Evolutionary conservation across 768 basidiomycete genomes (phyloP), one percentile per base, ranked within the genome.

Genomic region (Suillus spraguei): DNA sequence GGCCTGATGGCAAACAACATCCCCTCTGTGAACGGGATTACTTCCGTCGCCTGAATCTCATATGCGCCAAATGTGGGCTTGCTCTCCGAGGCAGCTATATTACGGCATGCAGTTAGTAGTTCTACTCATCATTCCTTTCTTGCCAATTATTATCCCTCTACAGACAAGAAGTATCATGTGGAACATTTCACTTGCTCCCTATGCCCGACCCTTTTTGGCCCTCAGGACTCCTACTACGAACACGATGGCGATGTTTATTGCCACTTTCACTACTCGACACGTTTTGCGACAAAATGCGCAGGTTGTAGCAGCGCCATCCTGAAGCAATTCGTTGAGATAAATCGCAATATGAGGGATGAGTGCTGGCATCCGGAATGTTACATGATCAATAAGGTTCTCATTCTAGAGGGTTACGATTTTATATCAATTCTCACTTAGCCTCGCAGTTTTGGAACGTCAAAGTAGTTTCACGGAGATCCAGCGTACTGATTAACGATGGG

Each of bases 311-410:
- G 90, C 64, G 97, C 97, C 20, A 99, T 99, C 66, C 80, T 99
- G 68, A 99, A 99, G 80, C 97, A 99, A 77, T 99, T 98, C 72
- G 97, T 99, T 65, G 97, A 99, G 80, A 98, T 99, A 78, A 99
- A 99, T 72, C 87, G 97, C 64, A 99, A 99, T 78, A 94, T 92
- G 85, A 85, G 90, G 67, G 96, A 99, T 78, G 97, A 99, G 80
- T 99, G 97, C 72, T 99, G 97, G 97, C 97, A 99, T 83, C 97
- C 97, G 61, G 97, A 99, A 77, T 99, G 97, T 76, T 98, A 99
- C 77, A 98, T 98, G 97, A 98, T 99, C 68, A 97, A 98, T 79
- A 99, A 99, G 84, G 96, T 97, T 66, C 62, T 85, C 66, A 1
- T 36, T 11, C 49, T 22, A 33, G 46, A 36, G 38, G 36, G 54